Conservation (phyloP, 208 protist genomes). For the Endotrypanum monterogeii region DNA sequence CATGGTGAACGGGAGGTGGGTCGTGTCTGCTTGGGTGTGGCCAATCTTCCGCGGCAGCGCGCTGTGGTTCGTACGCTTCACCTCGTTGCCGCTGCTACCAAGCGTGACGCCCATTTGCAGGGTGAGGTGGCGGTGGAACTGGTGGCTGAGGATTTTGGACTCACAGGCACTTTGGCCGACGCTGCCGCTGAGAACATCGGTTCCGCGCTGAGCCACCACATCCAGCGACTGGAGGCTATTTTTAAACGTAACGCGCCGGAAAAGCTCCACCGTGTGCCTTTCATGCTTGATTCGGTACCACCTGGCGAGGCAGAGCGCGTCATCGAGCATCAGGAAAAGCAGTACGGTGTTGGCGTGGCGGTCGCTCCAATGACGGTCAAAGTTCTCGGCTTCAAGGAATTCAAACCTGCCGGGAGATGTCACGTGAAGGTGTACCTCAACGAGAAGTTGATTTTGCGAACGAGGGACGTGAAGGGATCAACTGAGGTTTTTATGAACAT, state of each 20-base stretch:
- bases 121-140: conserved; percentile 62
- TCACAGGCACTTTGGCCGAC: conserved; percentile 8
- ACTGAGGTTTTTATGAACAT: conserved; percentile 47
- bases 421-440: conserved; percentile 82
- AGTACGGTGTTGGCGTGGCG: conserved; percentile 21
- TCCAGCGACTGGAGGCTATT: conserved; percentile 33
- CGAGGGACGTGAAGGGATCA: conserved; percentile 36
- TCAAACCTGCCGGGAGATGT: conserved; percentile 36
- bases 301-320: conserved; percentile 36
- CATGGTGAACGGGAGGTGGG: conserved; percentile 55
- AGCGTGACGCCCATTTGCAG: conserved; percentile 33
- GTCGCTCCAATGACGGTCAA: conserved; percentile 73
- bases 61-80: conserved; percentile 33
- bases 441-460: conserved; percentile 53
- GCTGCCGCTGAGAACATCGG: conserved; percentile 12
- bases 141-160: conserved; percentile 54
- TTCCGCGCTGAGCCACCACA: conserved; percentile 12
- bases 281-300: conserved; percentile 54
- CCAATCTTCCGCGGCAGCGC: conserved; percentile 31
- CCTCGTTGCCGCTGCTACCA: conserved; percentile 58
- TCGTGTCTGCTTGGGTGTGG: conserved; percentile 53
- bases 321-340: conserved; percentile 39
- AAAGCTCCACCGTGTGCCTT: conserved; percentile 65
- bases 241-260: conserved; percentile 50
- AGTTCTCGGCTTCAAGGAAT: conserved; percentile 61